Base-by-base conservation (phyloP, 495 filamentous ascomycete genomes). In the Aspergillus biplanus region DNA sequence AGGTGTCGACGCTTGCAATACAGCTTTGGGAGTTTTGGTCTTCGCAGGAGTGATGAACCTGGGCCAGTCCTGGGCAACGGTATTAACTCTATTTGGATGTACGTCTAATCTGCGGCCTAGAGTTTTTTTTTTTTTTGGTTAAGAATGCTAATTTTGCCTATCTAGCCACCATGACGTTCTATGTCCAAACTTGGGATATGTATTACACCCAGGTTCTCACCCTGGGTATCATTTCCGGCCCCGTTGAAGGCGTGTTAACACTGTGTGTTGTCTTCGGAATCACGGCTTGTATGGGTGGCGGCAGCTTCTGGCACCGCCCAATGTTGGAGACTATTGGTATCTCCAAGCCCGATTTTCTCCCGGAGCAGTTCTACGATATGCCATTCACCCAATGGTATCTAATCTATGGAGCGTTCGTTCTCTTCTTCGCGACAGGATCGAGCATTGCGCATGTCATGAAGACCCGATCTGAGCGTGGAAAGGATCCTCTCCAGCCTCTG, bases 161-260 rank as follows among this genome's bases (percentile, higher is more conserved):
- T 33, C 21, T 65, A 91, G 89, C 89, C 1, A 85, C 89, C 37
- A 80, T 93, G 69, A 97, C 93, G 15, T 99, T 99, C 77, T 99
- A 99, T 73, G 88, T 99, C 27, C 95, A 97, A 73, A 99, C 95
- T 34, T 99, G 95, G 95, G 95, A 99, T 66, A 95, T 97, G 78
- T 98, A 97, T 77, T 96, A 97, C 78, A 99, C 95, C 42, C 91
- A 97, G 72, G 93, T 94, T 9, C 86, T 99, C 31, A 97, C 92
- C 13, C 85, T 99, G 0, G 95, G 95, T 57, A 80, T 98, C 67
- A 83, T 99, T 61, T 97, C 93, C 65, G 95, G 95, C 1, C 95
- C 95, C 6, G 95, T 99, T 47, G 95, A 99, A 77, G 95, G 95
- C 34, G 89, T 99, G 61, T 79, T 98, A 48, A 92, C 91, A 47